Conservation (phyloP, 164 flowering plant genomes). For the Amborella trichopoda region DNA sequence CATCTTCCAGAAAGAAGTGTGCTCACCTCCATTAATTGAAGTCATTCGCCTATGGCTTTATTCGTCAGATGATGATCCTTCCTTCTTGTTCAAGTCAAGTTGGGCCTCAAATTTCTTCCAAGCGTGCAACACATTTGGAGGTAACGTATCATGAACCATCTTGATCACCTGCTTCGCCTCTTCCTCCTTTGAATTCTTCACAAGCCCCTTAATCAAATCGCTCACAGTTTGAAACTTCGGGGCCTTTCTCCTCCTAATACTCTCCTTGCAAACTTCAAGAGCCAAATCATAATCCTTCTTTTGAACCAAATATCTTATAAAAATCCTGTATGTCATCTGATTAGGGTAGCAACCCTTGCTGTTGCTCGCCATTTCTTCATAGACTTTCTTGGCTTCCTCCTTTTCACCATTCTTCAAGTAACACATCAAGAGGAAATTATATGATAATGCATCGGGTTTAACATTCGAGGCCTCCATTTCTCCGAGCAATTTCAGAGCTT, state of each 20-base stretch:
- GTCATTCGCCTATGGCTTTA: too few relatives aligned
- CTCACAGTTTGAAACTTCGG: slow-evolving; percentile 48
- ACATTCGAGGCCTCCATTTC: slow-evolving; percentile 50
- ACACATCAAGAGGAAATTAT: slow-evolving; percentile 47
- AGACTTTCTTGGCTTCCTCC: slow-evolving; percentile 63
- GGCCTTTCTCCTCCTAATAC: slow-evolving; percentile 40
- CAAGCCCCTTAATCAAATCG: slow-evolving; percentile 56
- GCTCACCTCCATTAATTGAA: too few relatives aligned
- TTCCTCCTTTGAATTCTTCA: slow-evolving; percentile 25
- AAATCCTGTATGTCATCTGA: slow-evolving; percentile 62
- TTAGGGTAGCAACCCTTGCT: slow-evolving; percentile 42
- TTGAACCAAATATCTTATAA: slow-evolving; percentile 34
- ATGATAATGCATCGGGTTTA: slow-evolving; percentile 51
- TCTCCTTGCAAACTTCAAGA: slow-evolving; percentile 49
- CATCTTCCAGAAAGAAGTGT: too few relatives aligned
- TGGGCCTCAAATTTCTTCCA: slow-evolving; percentile 58
- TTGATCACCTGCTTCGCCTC: slow-evolving; percentile 46
- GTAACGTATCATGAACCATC: slow-evolving; percentile 51
- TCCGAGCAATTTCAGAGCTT: slow-evolving; percentile 40
- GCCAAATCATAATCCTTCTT: slow-evolving; percentile 30
- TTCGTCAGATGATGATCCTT: too few relatives aligned
- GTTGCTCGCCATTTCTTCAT: slow-evolving; percentile 30
- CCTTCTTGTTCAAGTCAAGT: too few relatives aligned
- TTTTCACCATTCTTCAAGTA: slow-evolving; percentile 46
- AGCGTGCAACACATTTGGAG: too few relatives aligned